Evolutionary conservation across 2,329 filamentous ascomycete species (phyloP).

Genomic region (Ceratocystiopsis minuta): DNA sequence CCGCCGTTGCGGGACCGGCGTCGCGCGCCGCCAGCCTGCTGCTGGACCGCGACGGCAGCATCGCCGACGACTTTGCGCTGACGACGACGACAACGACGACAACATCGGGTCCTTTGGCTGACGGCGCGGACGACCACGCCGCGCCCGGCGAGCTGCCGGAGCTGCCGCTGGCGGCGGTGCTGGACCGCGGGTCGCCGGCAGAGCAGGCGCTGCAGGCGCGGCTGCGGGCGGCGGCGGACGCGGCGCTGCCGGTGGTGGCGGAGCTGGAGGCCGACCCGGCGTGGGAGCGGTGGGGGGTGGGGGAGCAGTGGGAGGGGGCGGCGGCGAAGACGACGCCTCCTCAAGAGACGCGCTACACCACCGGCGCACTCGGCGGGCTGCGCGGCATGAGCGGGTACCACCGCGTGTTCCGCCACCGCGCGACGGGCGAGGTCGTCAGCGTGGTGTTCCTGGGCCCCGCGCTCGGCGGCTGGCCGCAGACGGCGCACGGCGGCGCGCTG

Average conservation of each 20-base stretch:
- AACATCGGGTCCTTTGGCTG: too few relatives aligned
- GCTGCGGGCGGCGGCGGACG: not conserved
- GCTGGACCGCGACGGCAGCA: too few relatives aligned
- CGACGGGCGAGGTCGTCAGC: conserved; percentile 37
- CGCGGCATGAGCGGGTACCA: conserved; percentile 30
- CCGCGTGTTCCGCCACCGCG: conserved; percentile 44
- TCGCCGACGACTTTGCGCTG: too few relatives aligned
- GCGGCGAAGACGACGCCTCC: too few relatives aligned
- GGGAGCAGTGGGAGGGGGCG: conserved; percentile 1
- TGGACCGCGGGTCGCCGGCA: conserved; percentile 2
- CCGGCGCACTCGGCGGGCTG: conserved; percentile 23
- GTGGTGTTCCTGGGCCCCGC: conserved; percentile 52
- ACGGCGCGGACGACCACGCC: too few relatives aligned
- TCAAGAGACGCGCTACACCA: conserved; percentile 18
- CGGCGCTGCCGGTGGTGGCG: conserved; percentile 6
- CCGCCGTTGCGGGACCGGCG: too few relatives aligned
- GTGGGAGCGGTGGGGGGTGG: conserved; percentile 8
- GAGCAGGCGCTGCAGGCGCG: conserved; percentile 1
- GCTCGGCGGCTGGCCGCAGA: conserved; percentile 49
- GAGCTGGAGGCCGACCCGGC: conserved; percentile 4
- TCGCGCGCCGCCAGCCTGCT: too few relatives aligned
- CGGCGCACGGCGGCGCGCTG: conserved; percentile 53
- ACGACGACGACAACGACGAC: too few relatives aligned
- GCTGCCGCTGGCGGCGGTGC: not conserved
- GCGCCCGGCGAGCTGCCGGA: too few relatives aligned